phyloP scores from a whole-genome alignment of 176 grass and related monocot species.

The Coix lacrymajobi region DNA sequence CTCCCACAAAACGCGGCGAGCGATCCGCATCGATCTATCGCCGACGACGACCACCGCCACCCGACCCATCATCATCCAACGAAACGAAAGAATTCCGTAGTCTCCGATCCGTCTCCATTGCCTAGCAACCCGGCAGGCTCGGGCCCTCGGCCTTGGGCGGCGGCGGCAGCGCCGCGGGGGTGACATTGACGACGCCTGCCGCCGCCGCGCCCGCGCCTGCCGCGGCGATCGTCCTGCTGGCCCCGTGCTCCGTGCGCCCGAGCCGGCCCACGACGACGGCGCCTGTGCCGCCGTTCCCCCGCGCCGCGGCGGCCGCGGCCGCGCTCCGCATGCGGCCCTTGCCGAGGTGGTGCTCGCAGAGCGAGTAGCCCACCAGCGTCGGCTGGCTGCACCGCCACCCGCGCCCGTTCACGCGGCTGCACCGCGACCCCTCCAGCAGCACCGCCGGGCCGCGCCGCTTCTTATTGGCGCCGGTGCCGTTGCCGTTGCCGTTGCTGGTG shows the following conservation, averaged over 20 bases:
- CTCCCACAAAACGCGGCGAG: neutral
- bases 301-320: neutral
- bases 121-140: conserved; percentile 15
- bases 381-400: conserved; percentile 87
- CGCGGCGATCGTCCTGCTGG: neutral
- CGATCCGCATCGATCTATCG: neutral
- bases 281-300: neutral
- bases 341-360: conserved; percentile 93
- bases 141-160: neutral
- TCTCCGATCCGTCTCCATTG: neutral
- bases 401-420: conserved; percentile 89
- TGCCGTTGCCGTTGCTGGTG: neutral
- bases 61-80: neutral
- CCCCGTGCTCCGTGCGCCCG: conserved; percentile 49
- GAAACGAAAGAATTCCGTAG: neutral
- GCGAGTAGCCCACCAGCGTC: conserved; percentile 71
- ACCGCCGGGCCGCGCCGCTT: conserved; percentile 49
- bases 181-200: neutral
- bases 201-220: neutral
- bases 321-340: conserved; percentile 65
- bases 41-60: neutral
- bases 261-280: conserved; percentile 27
- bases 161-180: neutral
- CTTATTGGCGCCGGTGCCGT: conserved; percentile 20
- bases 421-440: conserved; percentile 70